Evolutionary conservation across 345 rosid species (phyloP).

Genomic region (Hevea brasiliensis): DNA sequence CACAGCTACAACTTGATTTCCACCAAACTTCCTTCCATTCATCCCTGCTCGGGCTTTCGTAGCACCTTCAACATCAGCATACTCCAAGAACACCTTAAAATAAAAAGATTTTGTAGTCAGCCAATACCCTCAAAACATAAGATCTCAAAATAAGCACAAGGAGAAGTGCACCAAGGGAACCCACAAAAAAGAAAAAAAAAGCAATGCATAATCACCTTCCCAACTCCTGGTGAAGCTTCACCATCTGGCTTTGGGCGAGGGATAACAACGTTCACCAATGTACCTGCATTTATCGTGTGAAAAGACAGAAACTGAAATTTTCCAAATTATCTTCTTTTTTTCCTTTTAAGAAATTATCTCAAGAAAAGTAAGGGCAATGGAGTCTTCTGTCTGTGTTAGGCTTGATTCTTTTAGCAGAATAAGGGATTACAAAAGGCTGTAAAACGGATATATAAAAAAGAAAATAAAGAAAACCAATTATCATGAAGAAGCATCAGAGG

Average conservation of each 20-base stretch:
- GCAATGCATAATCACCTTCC: constrained; percentile 21
- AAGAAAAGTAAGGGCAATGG: constrained; percentile 35
- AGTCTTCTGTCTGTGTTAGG: constrained; percentile 77
- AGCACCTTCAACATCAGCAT: constrained; percentile 62
- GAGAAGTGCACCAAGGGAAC: too few species aligned
- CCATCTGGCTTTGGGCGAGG: constrained; percentile 77
- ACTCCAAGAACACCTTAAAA: constrained; percentile 77
- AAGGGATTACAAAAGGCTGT: constrained; percentile 66
- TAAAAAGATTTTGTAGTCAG: not conserved
- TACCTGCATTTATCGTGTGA: constrained; percentile 66
- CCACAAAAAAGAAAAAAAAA: not conserved
- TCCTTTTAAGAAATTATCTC: too few species aligned
- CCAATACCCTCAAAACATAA: too few species aligned
- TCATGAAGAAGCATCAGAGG: constrained; percentile 8
- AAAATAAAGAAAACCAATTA: constrained; percentile 43
- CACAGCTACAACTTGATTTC: constrained; percentile 74
- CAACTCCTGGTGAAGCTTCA: constrained; percentile 32
- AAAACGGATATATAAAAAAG: constrained; percentile 71
- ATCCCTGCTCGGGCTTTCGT: constrained; percentile 61
- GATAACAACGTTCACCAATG: constrained; percentile 68
- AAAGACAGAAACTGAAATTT: constrained; percentile 40
- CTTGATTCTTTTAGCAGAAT: constrained; percentile 77
- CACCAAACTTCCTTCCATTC: constrained; percentile 85
- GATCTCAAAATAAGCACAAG: not conserved
- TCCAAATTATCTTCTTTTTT: not conserved